A percentile compares a stretch with the other conserved stretches of the same genome.
Conservation (phyloP, 208 protist species). For the Leishmania major region DNA sequence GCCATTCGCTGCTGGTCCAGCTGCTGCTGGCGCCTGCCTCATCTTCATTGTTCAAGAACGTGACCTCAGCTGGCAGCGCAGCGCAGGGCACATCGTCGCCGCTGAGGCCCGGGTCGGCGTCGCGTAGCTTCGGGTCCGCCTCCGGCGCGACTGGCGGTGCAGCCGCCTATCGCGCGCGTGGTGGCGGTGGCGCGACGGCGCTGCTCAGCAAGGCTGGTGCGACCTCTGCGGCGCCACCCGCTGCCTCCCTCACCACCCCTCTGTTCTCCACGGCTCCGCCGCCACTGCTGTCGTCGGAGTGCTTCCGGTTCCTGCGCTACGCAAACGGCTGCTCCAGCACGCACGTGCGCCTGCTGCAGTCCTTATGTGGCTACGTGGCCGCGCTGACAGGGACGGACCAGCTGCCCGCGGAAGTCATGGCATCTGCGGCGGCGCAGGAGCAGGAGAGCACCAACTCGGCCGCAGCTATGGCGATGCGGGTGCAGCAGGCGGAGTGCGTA, state of each 20-base stretch:
- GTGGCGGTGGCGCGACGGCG: background rate
- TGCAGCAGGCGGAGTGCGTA: conserved; percentile 49
- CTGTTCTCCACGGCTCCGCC: conserved; percentile 11
- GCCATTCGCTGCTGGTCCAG: conserved; percentile 65
- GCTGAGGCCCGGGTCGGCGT: background rate
- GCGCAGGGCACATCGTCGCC: background rate
- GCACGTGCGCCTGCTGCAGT: conserved; percentile 52
- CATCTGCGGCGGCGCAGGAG: conserved; percentile 16
- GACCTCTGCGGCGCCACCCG: background rate
- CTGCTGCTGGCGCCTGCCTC: conserved; percentile 71
- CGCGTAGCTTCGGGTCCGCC: background rate
- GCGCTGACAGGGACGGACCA: conserved; percentile 50
- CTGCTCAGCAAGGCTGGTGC: conserved; percentile 1
- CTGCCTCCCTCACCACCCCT: background rate
- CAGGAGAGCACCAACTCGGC: conserved; percentile 16
- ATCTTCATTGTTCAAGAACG: conserved; percentile 50
- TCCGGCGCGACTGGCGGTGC: background rate
- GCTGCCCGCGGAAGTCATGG: conserved; percentile 27
- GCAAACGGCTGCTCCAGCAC: conserved; percentile 73
- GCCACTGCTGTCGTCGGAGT: conserved; percentile 45
- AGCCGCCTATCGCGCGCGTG: background rate
- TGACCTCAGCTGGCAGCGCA: background rate
- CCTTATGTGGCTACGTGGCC: conserved; percentile 67
- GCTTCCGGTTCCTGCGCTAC: conserved; percentile 78
- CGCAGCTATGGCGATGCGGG: conserved; percentile 19